Base-by-base conservation (phyloP, 1,284 basidiomycete genomes). In the Puccinia horiana region DNA sequence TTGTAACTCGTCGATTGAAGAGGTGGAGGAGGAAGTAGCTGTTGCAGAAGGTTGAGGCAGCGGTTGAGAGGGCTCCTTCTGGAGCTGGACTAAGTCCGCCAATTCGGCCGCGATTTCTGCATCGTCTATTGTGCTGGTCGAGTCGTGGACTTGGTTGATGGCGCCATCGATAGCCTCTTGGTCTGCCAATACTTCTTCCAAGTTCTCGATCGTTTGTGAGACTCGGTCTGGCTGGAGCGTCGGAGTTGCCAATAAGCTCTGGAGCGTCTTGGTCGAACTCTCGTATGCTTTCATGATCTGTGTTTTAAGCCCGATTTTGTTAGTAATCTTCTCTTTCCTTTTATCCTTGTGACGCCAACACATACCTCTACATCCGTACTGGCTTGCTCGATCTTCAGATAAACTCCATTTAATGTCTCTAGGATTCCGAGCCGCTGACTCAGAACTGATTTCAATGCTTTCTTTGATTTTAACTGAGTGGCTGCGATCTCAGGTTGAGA, bases 251-350 rank as follows among this genome's bases (percentile, higher is more conserved):
- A 81, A 42, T 20, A 75, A 29, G 9, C 32, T 52, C n/a, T 75
- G 54, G 16, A 81, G 26, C 37, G 80, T 81, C 47, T 52, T 56
- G 14, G 70, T 54, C 26, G 72, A 75, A 6, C 12, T 81, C 52
- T 81, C 80, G 42, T 81, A 81, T 8, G 80, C 80, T 26, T 44
- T 54, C 70, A 81, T 81, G 35, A 81, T 81, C 78, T 81, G 29
- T 65, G 44, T 18, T 26, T 73, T 72, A 9, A 37, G n/a, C 20
- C 12, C 2, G 44, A 47, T n/a, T 5, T 47, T 26, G 11, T 73
- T n/a, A 52, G 52, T 26, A 23, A 37, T 35, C 73, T 23, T 40
- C 35, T 29, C 2, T 12, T 58, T 26, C 3, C 23, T 6, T 32
- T 67, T 32, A 29, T 5, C 23, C 35, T 52, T 11, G 26, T n/a